Evolutionary conservation across 441 rosid genomes (phyloP), one percentile per base, ranked within the genome.

Genomic region (Melastoma candidum): DNA sequence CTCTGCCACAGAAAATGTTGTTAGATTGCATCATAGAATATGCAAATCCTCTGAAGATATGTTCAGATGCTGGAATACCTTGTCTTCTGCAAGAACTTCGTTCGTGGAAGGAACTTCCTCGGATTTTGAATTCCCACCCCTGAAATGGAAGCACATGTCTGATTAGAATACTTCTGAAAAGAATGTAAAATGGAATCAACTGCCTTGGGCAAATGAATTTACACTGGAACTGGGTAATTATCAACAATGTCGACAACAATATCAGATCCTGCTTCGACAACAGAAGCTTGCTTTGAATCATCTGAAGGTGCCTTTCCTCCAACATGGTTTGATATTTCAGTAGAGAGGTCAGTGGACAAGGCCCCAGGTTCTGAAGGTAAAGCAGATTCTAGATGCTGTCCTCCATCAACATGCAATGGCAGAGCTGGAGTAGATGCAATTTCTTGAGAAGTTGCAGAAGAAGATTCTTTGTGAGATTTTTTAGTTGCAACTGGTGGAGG

Each of bases 381-480:
- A 48, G 58, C 67, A 57, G 68, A 64, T 58, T 74, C 68, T 44
- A 60, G 54, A 58, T 58, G 54, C 57, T 58, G 51, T 48, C 56
- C 56, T 56, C 75, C 62, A 63, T 62, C 56, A 63, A 67, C 48
- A 47, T 3, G 36, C 36, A 29, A 29, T 29, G 36, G 48, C 47
- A 73, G 58, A 56, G 63, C 68, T 62, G 80, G 80, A 63, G 73
- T 68, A 51, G 78, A 73, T 52, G 65, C 61, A 57, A 62, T 62
- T 63, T 64, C 66, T 22, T 51, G 64, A 60, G 58, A 56, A 49
- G 51, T 47, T 56, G 68, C 48, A 48, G 78, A 56, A 49, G 84
- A 53, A 57, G 68, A 54, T 65, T 79, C 78, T 49, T 32, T 26
- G 47, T 80, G 61, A 49, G 70, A 65, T 67, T 61, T 70, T 64